Evolutionary conservation across 257 asterid genomes (phyloP), one percentile per base, ranked within the genome.

Genomic region (Jasminum sambac): DNA sequence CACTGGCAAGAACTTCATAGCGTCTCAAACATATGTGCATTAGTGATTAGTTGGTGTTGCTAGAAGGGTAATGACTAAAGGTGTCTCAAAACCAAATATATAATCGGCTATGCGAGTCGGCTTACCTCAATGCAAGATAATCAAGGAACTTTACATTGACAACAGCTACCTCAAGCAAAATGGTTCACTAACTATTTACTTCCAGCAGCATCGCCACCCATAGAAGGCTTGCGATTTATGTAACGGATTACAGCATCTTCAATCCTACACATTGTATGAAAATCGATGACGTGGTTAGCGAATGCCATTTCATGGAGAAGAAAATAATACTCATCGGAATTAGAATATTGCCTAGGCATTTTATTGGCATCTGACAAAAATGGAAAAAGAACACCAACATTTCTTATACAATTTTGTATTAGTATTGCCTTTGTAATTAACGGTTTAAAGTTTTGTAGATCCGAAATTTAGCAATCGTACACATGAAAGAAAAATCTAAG

Each of bases 171-270:
- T 67, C 63, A 62, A 50, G 44, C 23, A 1, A 59, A 59, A 64
- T 8, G 7, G 16, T 36, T 67, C 30, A 21, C 66, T 43, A 24
- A 68, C 62, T 79, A 83, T 74, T 78, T 83, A 75, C 72, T 74
- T 79, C 82, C 82, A 50, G 76, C 66, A 64, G 63, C 60, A 55
- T 77, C 83, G 58, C 44, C 69, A 21, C 82, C 83, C 69, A 72
- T 76, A 12, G 76, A 71, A 68, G 90, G 82, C 81, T 82, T 89
- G 68, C 96, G 96, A 50, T 87, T 89, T 70, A 89, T 64, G 82
- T 89, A 89, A 25, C 89, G 86, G 70, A 85, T 78, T 16, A 89
- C 90, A 42, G 96, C 96, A 46, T 89, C 96, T 74, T 85, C 96
- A 59, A 81, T 73, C 96, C 96, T 89, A 41, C 36, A 48, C 42